Evolutionary conservation across 2,329 filamentous ascomycete species (phyloP).

Genomic region (Claviceps pusilla): DNA sequence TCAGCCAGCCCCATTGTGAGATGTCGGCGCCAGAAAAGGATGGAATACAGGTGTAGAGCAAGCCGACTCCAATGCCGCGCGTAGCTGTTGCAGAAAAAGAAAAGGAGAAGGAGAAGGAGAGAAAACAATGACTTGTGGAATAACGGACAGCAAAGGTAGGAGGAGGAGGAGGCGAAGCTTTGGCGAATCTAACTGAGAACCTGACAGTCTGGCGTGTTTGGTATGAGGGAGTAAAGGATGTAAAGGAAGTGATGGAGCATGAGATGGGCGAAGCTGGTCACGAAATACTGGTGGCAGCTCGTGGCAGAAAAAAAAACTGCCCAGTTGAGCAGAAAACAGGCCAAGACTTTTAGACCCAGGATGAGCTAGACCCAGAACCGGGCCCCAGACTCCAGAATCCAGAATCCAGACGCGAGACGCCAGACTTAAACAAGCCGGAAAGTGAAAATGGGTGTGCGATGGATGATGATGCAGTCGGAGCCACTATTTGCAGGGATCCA

Average conservation of each 20-base stretch:
- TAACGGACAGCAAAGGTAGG: slow-evolving; percentile 7
- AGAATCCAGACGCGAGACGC: background rate
- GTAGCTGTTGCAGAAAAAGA: slow-evolving; percentile 15
- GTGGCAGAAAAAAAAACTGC: background rate
- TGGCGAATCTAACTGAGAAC: slow-evolving; percentile 11
- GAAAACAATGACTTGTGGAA: background rate
- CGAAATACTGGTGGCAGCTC: background rate
- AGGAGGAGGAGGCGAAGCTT: slow-evolving; percentile 5
- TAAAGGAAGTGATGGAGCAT: slow-evolving; percentile 28
- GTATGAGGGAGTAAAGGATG: background rate
- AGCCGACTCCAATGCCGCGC: slow-evolving; percentile 27
- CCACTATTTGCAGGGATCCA: slow-evolving; percentile 5
- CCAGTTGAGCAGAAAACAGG: background rate
- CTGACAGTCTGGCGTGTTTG: slow-evolving; percentile 27
- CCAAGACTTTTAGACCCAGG: background rate
- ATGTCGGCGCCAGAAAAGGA: slow-evolving; percentile 37
- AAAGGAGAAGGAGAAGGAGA: slow-evolving; percentile 16
- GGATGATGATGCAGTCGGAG: slow-evolving; percentile 5
- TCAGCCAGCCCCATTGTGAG: slow-evolving; percentile 48
- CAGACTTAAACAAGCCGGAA: background rate
- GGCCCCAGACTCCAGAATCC: background rate
- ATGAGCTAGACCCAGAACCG: background rate
- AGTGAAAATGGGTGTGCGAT: background rate
- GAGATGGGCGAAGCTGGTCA: slow-evolving; percentile 34
- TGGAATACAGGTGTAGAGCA: slow-evolving; percentile 43